Conservation (phyloP, 2,329 filamentous ascomycete genomes). For the Emergomyces africanus region DNA sequence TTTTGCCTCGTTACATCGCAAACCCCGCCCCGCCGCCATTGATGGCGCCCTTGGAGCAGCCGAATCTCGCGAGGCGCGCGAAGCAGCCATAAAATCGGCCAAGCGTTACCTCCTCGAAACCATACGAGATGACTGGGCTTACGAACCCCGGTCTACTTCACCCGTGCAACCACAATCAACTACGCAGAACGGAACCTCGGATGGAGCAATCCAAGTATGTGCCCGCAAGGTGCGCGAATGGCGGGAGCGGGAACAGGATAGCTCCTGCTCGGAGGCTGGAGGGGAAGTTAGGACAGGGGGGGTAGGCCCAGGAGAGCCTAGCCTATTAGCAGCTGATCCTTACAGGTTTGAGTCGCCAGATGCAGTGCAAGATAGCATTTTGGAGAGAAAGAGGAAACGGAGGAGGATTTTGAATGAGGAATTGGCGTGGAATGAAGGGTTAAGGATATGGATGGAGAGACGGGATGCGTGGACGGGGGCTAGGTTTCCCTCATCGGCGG, state of each 20-base stretch:
- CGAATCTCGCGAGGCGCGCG: constrained; percentile 19
- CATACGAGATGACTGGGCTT: constrained; percentile 32
- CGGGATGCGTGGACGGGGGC: constrained; percentile 81
- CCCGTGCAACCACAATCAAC: neutral
- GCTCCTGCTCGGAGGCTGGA: constrained; percentile 9
- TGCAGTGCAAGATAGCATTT: constrained; percentile 26
- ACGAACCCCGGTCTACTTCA: constrained; percentile 12
- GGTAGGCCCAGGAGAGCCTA: neutral
- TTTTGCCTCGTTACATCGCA: constrained; percentile 13
- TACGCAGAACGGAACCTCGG: neutral
- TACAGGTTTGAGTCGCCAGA: constrained; percentile 31
- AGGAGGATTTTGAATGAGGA: constrained; percentile 50
- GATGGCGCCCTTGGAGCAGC: neutral
- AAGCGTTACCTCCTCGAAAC: constrained; percentile 29
- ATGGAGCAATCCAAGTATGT: neutral
- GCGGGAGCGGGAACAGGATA: constrained; percentile 10
- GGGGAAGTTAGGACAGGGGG: neutral
- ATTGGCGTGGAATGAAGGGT: constrained; percentile 64
- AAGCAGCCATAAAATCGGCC: constrained; percentile 28
- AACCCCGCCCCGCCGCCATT: constrained; percentile 10
- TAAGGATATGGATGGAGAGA: constrained; percentile 65
- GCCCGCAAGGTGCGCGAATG: constrained; percentile 9
- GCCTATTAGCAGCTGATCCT: constrained; percentile 11
- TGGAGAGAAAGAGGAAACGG: constrained; percentile 43
- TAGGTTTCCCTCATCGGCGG: constrained; percentile 2